Conservation (phyloP, 2,329 filamentous ascomycete species). For the Colletotrichum sansevieriae region DNA sequence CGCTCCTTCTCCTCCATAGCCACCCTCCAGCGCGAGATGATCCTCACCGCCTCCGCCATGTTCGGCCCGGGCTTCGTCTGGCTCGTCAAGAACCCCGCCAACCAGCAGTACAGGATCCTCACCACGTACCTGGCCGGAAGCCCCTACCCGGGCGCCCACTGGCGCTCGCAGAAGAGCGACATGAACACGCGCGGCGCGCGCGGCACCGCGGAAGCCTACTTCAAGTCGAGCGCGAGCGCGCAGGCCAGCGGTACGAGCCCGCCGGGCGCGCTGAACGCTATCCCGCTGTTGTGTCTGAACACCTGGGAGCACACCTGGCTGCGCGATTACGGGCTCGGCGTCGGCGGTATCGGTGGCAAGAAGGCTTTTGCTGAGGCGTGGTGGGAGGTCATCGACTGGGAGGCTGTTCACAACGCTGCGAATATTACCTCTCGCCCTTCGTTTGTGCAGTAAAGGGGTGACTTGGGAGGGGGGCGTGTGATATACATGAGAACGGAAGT, state of each 20-base stretch:
- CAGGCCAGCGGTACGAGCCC: conserved; percentile 55
- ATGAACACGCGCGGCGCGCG: conserved; percentile 72
- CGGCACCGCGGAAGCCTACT: conserved; percentile 53
- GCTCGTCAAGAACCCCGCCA: conserved; percentile 75
- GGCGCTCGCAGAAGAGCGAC: conserved; percentile 77
- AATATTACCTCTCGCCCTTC: conserved; percentile 28
- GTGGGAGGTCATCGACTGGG: conserved; percentile 93
- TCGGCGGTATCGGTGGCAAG: conserved; percentile 77
- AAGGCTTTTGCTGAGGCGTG: conserved; percentile 79
- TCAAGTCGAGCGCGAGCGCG: conserved; percentile 54
- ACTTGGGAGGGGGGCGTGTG: background rate
- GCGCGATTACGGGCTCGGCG: conserved; percentile 77
- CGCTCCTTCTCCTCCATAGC: conserved; percentile 85
- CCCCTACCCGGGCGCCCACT: conserved; percentile 88
- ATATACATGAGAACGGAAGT: background rate
- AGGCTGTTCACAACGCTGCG: conserved; percentile 68
- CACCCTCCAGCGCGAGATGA: conserved; percentile 83
- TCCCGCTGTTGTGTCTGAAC: conserved; percentile 89
- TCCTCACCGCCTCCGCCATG: conserved; percentile 87
- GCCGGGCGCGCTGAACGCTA: conserved; percentile 76
- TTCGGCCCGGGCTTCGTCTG: conserved; percentile 98
- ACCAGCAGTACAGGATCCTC: conserved; percentile 74
- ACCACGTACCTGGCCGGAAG: conserved; percentile 92
- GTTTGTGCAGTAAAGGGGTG: conserved; percentile 18
- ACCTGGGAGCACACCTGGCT: conserved; percentile 98